Evolutionary conservation across 441 rosid genomes (phyloP), one percentile per base, ranked within the genome.

Genomic region (Populus hybrid): DNA sequence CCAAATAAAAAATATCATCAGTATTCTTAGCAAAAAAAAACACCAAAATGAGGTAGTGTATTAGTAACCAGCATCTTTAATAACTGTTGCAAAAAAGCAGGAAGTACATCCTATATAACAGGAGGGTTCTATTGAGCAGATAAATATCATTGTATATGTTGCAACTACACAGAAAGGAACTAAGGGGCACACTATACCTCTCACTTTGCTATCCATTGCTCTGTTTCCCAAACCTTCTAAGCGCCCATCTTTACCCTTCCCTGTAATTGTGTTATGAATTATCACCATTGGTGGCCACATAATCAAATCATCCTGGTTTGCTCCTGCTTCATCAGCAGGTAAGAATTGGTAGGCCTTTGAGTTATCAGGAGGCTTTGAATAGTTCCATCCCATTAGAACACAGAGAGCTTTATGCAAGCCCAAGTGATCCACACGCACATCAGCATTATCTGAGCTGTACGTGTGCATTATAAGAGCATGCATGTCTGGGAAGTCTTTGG

Each of bases 201-300:
- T 91, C 75, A 94, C 80, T 86, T 83, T 88, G 92, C 73, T 88
- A 90, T 97, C 99, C 98, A 97, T 91, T 40, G 88, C 89, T 89
- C 90, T 93, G 94, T 89, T 94, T 87, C 98, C 98, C 91, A 88
- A 87, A 85, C 99, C 99, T 83, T 97, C 99, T 89, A 92, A 83
- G 79, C 97, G 97, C 63, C 97, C 95, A 75, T 97, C 99, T 86
- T 92, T 94, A 84, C 93, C 89, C 85, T 90, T 97, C 77, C 98
- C 99, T 61, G 97, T 93, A 78, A 89, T 77, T 34, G 99, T 97
- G 83, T 97, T 97, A 83, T 93, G 98, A 84, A 97, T 84, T 80
- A 97, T 87, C 82, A 97, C 94, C 86, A 85, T 74, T 59, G 99
- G 99, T 61, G 98, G 98, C 98, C 99, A 97, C 83, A 97, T 77